Conservation (phyloP, 2,329 filamentous ascomycete genomes). For the Hypoxylon sp. region DNA sequence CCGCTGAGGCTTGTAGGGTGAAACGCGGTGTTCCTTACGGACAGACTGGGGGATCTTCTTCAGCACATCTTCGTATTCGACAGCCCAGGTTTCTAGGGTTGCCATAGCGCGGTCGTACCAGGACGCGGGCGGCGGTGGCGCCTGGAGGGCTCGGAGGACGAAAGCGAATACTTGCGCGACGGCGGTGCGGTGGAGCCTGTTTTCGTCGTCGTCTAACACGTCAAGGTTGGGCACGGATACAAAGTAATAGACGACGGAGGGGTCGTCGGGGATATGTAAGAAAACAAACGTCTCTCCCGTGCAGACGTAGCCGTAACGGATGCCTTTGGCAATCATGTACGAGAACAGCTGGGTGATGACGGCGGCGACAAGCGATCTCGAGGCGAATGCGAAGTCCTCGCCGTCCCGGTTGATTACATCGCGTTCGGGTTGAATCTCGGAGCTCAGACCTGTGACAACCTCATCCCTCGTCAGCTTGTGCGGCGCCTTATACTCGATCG, state of each 20-base stretch:
- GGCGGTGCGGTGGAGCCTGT: constrained; percentile 53
- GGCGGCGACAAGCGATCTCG: constrained; percentile 51
- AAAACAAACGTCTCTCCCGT: constrained; percentile 53
- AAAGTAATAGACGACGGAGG: constrained; percentile 50
- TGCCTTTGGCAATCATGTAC: constrained; percentile 54
- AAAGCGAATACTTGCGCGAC: constrained; percentile 56
- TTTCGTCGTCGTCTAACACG: constrained; percentile 51
- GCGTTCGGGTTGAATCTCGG: constrained; percentile 51
- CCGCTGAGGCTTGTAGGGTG: constrained; percentile 32
- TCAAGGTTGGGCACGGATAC: constrained; percentile 52
- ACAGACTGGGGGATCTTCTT: constrained; percentile 27
- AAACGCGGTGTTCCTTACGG: constrained; percentile 19
- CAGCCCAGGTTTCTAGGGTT: constrained; percentile 50
- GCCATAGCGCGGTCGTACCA: constrained; percentile 50
- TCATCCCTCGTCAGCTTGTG: constrained; percentile 53
- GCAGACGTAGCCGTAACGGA: constrained; percentile 53
- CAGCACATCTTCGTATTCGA: constrained; percentile 45
- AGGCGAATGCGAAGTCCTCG: constrained; percentile 47
- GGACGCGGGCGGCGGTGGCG: constrained; percentile 43
- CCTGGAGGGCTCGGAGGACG: constrained; percentile 49
- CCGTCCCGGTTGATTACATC: constrained; percentile 52
- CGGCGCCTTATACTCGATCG: constrained; percentile 56
- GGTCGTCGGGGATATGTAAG: constrained; percentile 50
- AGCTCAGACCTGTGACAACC: constrained; percentile 50
- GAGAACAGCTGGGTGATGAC: constrained; percentile 57